Evolutionary conservation across 495 filamentous ascomycete species (phyloP).

Genomic region (Podospora sp.): DNA sequence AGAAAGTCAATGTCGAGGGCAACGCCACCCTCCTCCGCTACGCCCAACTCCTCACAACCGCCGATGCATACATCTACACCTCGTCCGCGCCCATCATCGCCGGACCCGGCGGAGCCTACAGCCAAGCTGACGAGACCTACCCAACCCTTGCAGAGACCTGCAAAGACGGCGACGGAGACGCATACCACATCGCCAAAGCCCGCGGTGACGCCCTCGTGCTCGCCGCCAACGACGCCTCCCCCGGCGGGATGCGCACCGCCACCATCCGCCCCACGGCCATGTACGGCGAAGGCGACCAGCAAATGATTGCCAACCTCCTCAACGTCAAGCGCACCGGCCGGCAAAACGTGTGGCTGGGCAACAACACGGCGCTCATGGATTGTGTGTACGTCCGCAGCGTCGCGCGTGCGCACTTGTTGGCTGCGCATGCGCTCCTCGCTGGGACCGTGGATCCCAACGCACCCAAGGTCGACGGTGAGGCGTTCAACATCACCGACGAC

Average conservation of each 20-base stretch:
- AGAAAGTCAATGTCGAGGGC: conserved; percentile 18
- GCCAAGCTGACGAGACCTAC: conserved; percentile 20
- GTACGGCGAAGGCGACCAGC: conserved; percentile 22
- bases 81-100: conserved; percentile 19
- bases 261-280: conserved; percentile 22
- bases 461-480: conserved; percentile 18
- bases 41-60: not conserved
- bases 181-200: conserved; percentile 20
- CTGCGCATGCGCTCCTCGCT: conserved; percentile 10
- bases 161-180: not conserved
- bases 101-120: conserved; percentile 16
- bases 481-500: conserved; percentile 22
- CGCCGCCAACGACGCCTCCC: conserved; percentile 16
- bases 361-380: conserved; percentile 23
- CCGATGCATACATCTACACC: conserved; percentile 21
- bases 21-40: conserved; percentile 14
- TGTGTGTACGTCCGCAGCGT: conserved; percentile 18
- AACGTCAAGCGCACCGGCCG: conserved; percentile 5
- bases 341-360: conserved; percentile 16
- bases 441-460: not conserved
- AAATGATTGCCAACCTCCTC: conserved; percentile 22
- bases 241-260: conserved; percentile 10
- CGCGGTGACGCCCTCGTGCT: conserved; percentile 21
- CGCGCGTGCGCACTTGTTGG: conserved; percentile 19
- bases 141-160: conserved; percentile 12